Percentiles rank a stretch among this genome's conserved stretches.
These are phyloP conservation scores for Tetratostichococcus sp. DNA, from an alignment of 139 green algal species.

Conservation along the genomic window DNA sequence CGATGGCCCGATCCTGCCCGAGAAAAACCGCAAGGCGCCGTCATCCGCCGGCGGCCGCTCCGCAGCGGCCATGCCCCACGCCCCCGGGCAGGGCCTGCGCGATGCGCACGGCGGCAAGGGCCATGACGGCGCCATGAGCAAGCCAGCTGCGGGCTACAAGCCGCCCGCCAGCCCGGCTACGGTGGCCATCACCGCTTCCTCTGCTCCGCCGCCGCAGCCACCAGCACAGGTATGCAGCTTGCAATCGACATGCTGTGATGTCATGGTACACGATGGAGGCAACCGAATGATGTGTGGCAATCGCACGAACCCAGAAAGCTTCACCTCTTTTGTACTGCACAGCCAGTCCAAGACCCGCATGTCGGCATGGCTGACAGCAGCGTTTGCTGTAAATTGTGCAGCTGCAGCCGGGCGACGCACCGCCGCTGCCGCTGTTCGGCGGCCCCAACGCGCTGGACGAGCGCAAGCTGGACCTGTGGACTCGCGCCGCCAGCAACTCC, in stretches of 20 bases:
- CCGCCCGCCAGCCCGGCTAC: neutral
- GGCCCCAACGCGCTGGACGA: neutral
- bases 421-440: neutral
- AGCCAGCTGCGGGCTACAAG: neutral
- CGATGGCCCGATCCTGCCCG: neutral
- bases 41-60: too few relatives aligned
- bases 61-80: too few relatives aligned
- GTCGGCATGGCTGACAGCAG: neutral
- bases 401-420: neutral
- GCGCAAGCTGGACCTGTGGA: conserved; percentile 1
- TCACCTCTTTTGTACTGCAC: too few relatives aligned
- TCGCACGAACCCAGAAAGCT: too few relatives aligned
- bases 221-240: neutral
- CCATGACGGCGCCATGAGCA: neutral
- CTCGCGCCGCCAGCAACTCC: neutral
- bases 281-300: too few relatives aligned
- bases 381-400: neutral
- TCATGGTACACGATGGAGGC: too few relatives aligned
- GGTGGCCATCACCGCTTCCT: neutral
- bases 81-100: too few relatives aligned
- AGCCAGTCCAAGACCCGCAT: neutral
- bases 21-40: neutral
- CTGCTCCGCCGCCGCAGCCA: too few relatives aligned
- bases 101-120: too few relatives aligned
- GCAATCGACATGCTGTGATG: too few relatives aligned